Percentiles rank a stretch among this genome's conserved stretches.
phyloP scores from a whole-genome alignment of 139 green algal species.

The Micractinium sp. region DNA sequence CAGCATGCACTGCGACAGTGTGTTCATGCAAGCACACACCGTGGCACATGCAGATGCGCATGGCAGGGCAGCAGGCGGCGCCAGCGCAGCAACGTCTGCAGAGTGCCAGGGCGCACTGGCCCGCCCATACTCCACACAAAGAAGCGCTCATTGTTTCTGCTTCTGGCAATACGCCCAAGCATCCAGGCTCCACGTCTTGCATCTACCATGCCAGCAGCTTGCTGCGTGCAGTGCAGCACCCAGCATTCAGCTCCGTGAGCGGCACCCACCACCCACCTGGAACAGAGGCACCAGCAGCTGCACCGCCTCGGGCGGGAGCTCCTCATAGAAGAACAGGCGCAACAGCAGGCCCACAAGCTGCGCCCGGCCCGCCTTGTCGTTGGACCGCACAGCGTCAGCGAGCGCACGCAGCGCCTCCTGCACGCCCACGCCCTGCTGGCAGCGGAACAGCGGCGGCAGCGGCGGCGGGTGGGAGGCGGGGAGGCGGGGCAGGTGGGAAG shows the following conservation, averaged over 20 bases:
- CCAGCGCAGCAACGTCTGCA: no score
- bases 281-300: conserved; percentile 32
- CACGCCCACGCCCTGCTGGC: conserved; percentile 36
- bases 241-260: not conserved
- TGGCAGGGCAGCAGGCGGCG: no score
- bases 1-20: not conserved
- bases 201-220: not conserved
- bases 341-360: conserved; percentile 26
- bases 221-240: not conserved
- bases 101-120: no score
- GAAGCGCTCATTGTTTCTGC: no score
- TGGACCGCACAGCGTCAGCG: conserved; percentile 23
- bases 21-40: no score
- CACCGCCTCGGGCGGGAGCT: conserved; percentile 38
- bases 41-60: no score
- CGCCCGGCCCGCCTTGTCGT: conserved; percentile 28
- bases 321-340: conserved; percentile 44
- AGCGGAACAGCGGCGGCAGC: not conserved
- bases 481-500: not conserved
- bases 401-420: conserved; percentile 32
- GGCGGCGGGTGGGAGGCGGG: not conserved
- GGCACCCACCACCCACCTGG: not conserved
- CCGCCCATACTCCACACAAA: no score
- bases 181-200: no score
- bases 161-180: no score